phyloP scores from a whole-genome alignment of 78 protist genomes.

The Dictyostelium intermedium region DNA sequence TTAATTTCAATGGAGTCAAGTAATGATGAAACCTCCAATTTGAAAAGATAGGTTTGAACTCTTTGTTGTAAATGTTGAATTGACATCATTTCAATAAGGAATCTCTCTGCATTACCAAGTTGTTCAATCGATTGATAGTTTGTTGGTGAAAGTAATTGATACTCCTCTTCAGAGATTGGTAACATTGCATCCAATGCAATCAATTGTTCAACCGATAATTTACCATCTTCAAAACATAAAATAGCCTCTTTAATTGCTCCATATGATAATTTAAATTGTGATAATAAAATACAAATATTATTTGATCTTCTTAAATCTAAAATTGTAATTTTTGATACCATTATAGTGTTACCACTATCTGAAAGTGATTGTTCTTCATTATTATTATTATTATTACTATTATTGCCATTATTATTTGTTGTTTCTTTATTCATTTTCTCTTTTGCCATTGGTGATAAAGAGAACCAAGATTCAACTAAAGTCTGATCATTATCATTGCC shows the following conservation, averaged over 20 bases:
- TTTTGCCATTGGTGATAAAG: slow-evolving; percentile 58
- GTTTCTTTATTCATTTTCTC: neutral
- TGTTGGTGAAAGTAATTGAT: neutral
- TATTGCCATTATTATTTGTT: neutral
- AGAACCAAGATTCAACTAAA: slow-evolving; percentile 66
- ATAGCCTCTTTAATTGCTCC: slow-evolving; percentile 61
- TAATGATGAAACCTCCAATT: neutral
- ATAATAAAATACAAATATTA: slow-evolving; percentile 54
- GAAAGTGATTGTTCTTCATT: neutral
- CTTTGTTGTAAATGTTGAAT: slow-evolving; percentile 28
- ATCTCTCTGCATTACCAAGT: slow-evolving; percentile 53
- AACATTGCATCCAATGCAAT: slow-evolving; percentile 75
- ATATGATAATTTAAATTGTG: slow-evolving; percentile 64
- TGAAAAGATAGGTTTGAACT: slow-evolving; percentile 41
- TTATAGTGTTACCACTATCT: neutral
- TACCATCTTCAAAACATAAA: slow-evolving; percentile 21
- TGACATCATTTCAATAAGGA: slow-evolving; percentile 63
- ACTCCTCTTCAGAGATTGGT: slow-evolving; percentile 66
- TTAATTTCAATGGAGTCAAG: neutral
- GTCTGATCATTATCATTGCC: slow-evolving; percentile 51
- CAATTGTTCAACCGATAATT: slow-evolving; percentile 60
- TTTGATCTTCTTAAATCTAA: slow-evolving; percentile 63
- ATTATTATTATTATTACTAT: neutral
- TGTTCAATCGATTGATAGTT: neutral
- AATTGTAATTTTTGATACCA: neutral